Base-by-base conservation (phyloP, 306 rosid species). In the Geum urbanum region DNA sequence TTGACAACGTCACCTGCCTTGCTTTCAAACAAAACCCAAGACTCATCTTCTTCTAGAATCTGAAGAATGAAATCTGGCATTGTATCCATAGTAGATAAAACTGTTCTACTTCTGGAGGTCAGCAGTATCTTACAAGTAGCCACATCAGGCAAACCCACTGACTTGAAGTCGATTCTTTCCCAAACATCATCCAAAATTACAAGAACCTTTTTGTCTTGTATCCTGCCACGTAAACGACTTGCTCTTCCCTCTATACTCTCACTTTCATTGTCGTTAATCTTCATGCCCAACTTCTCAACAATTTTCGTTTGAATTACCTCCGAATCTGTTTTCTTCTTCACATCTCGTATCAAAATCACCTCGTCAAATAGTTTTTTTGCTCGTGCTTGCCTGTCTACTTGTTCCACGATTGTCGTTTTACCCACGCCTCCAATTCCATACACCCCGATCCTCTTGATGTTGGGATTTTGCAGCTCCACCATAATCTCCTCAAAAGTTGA, bases 171-270 rank as follows among this genome's bases (percentile, higher is more conserved):
- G 57, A 83, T 49, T 8, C 51, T 22, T 1, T 22, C 54, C 87
- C 87, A 83, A 0, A 83, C 68, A 70, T 79, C 86, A 73, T 83
- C 84, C 1, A 83, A 16, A 19, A 83, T 66, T 24, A 83, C 35
- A 1, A 83, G 19, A 2, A 63, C 52, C 2, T 8, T 74, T 5
- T 50, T n/a, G 56, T 1, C 49, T 9, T 24, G 35, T 46, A 79
- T 8, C 13, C 72, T 14, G 4, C 41, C 14, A 3, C 2, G 24
- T 3, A 80, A 4, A 7, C 39, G 49, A 5, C 8, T 0, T 5
- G 82, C 77, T 9, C 46, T 44, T 43, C 37, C 56, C 5, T 22
- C 49, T 46, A 9, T 9, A 46, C 0, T 46, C 49, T n/a, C n/a
- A n/a, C n/a, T n/a, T n/a, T 46, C 49, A 46, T 46, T 10, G 3